Evolutionary conservation across 176 grass and related monocot species (phyloP).

Genomic region (Ensete ventricosum): DNA sequence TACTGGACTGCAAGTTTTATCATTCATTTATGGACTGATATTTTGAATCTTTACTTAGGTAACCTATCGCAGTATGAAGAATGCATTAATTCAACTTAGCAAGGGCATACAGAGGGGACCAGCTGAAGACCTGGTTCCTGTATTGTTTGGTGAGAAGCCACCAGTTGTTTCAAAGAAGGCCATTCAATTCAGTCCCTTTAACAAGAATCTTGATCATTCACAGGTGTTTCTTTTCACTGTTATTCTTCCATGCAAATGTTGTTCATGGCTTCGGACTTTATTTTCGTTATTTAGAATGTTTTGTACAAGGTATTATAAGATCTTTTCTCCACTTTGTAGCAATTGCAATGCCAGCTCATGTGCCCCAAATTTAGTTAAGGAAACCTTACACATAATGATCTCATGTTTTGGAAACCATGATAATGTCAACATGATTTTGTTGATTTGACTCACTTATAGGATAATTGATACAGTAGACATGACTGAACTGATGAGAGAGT

Average conservation of each 20-base stretch:
- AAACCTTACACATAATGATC: no score
- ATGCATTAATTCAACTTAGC: slow-evolving; percentile 81
- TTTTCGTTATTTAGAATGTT: neutral
- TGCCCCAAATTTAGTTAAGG: no score
- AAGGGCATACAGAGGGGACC: slow-evolving; percentile 68
- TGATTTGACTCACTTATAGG: no score
- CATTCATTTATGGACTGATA: neutral
- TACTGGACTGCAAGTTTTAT: neutral
- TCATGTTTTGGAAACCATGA: no score
- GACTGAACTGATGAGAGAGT: no score
- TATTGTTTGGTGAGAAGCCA: slow-evolving; percentile 81
- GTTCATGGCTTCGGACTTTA: slow-evolving; percentile 13
- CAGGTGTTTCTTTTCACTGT: slow-evolving; percentile 39
- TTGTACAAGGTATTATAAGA: neutral
- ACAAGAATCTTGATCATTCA: slow-evolving; percentile 92
- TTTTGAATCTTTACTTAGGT: slow-evolving; percentile 37
- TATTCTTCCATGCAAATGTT: neutral
- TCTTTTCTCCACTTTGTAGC: no score
- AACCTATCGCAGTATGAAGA: slow-evolving; percentile 89
- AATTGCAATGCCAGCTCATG: no score
- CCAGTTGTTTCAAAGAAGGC: slow-evolving; percentile 52
- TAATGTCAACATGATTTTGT: no score
- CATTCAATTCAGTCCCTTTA: slow-evolving; percentile 71
- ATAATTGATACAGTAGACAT: no score
- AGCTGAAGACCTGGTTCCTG: slow-evolving; percentile 67